Conservation (phyloP, 2,329 filamentous ascomycete species). For the Clarireedia hainanense region DNA sequence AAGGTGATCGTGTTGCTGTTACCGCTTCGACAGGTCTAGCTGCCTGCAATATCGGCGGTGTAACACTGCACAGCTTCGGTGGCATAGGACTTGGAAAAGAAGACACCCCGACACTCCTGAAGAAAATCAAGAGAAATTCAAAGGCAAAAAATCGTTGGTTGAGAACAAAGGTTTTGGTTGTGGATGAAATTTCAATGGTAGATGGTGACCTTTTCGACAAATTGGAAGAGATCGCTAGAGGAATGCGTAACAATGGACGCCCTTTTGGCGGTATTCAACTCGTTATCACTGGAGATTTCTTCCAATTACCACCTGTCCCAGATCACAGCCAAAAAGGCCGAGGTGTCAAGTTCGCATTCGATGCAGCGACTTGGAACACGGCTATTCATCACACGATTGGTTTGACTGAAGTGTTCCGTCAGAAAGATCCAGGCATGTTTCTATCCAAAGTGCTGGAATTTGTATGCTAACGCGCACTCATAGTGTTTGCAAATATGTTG, state of each 20-base stretch:
- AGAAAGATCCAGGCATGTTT: slow-evolving; percentile 64
- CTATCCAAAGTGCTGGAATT: background rate
- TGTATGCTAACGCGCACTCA: slow-evolving; percentile 22
- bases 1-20: slow-evolving; percentile 80
- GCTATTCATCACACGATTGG: slow-evolving; percentile 94
- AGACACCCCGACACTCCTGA: slow-evolving; percentile 67
- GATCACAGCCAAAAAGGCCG: slow-evolving; percentile 51
- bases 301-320: slow-evolving; percentile 90
- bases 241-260: slow-evolving; percentile 79
- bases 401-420: slow-evolving; percentile 90
- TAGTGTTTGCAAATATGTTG: slow-evolving; percentile 85
- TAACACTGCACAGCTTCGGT: slow-evolving; percentile 91
- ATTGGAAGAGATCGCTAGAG: slow-evolving; percentile 77
- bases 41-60: slow-evolving; percentile 92
- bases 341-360: slow-evolving; percentile 82
- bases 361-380: slow-evolving; percentile 84
- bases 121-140: slow-evolving; percentile 81
- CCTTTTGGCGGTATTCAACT: slow-evolving; percentile 96
- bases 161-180: slow-evolving; percentile 75
- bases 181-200: slow-evolving; percentile 98
- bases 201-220: slow-evolving; percentile 97
- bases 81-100: slow-evolving; percentile 96
- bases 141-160: slow-evolving; percentile 89
- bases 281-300: slow-evolving; percentile 94
- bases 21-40: slow-evolving; percentile 94